Base-by-base conservation (phyloP, 2,329 filamentous ascomycete species). In the Colletotrichum tofieldiae region DNA sequence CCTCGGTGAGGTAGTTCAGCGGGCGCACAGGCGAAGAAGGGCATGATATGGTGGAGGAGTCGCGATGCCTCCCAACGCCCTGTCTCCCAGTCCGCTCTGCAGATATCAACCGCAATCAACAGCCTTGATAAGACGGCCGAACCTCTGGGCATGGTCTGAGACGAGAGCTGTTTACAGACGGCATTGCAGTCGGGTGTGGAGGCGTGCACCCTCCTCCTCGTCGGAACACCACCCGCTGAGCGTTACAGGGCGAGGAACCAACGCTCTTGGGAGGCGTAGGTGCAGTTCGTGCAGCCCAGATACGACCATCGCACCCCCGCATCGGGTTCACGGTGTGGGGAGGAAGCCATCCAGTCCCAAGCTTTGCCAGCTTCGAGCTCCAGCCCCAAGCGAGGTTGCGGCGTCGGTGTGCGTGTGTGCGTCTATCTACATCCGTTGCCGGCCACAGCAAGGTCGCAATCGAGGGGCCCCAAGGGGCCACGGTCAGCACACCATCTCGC, bases 401-500 rank as follows among this genome's bases (percentile, higher is more conserved):
- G 45, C 47, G 26, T 32, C 23, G 20, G 32, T 35, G 59, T 51
- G 20, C 12, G 16, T 65, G 52, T 60, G 8, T n/a, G 26, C 47
- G 47, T 49, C 23, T 14, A 18, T 45, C 56, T 23, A 45, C 26
- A 32, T 26, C n/a, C 43, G 20, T 56, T 2, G 18, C n/a, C 14
- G 45, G 32, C 59, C 32, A 37, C n/a, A 39, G n/a, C 20, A 51
- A 29, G n/a, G 32, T 51, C 59, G 43, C 3, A 26, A 18, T 23
- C 14, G n/a, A 12, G 58, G 58, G 58, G 16, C 16, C 26, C 18
- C 58, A 26, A 45, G 58, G 39, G 58, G 18, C 43, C 58, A 59
- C 59, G 23, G 69, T 60, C 59, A 72, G 65, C 69, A 72, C 69
- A 64, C 69, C 65, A 64, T 59, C 51, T 68, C 45, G 52, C 37